Conservation (phyloP, 306 rosid genomes). For the Mucuna pruriens region DNA sequence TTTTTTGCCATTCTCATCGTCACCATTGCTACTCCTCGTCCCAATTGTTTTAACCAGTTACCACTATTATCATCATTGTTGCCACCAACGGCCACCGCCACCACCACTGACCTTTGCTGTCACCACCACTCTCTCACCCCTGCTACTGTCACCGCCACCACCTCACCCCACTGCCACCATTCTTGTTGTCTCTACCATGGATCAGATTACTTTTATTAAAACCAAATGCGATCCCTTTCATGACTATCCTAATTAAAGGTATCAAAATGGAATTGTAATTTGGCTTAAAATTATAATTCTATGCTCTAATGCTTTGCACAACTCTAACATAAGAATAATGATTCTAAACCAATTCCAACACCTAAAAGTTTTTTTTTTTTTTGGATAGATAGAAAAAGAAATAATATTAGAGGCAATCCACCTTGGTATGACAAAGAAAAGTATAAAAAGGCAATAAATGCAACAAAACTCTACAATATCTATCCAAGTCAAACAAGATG, state of each 20-base stretch:
- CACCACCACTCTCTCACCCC: neutral
- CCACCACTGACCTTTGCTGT: too few relatives aligned
- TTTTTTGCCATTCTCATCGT: neutral
- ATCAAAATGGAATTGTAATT: neutral
- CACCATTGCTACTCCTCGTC: neutral
- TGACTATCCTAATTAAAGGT: neutral
- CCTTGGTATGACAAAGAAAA: neutral
- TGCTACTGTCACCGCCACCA: neutral
- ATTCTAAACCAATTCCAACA: neutral
- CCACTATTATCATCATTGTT: neutral
- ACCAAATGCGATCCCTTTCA: neutral
- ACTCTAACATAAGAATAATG: neutral
- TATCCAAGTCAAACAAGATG: slow-evolving; percentile 6
- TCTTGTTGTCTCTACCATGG: neutral
- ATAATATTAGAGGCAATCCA: neutral
- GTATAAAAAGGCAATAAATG: neutral
- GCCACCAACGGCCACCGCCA: neutral
- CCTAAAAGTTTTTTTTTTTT: neutral
- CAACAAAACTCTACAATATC: neutral
- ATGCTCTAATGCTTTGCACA: neutral
- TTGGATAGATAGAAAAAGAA: neutral
- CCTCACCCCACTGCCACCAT: neutral
- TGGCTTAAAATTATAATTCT: neutral
- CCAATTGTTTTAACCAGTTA: too few relatives aligned
- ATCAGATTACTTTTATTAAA: neutral